Base-by-base conservation (phyloP, 176 grass and related monocot species). In the Carex myosuroides region DNA sequence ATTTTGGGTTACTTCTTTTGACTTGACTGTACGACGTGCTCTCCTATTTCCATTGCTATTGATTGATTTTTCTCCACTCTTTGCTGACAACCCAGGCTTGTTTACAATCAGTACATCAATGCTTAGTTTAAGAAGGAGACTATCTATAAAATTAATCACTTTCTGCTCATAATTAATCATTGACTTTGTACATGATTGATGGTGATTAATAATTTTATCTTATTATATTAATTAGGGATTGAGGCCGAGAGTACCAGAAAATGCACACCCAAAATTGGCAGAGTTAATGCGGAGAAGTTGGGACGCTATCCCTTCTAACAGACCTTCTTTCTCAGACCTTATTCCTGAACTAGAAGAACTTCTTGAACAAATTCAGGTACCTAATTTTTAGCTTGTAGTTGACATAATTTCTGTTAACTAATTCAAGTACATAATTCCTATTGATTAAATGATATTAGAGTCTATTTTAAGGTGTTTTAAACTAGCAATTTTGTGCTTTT, bases 241-340 rank as follows among this genome's bases (percentile, higher is more conserved):
- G 88, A 93, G 97, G 79, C 97, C 97, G 52, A 84, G 39, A 53
- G 82, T 88, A 39, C 93, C 93, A 7, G 90, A 95, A 39, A 88
- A 85, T 46, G 81, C 84, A 18, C 89, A 95, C 86, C 97, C 97
- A 71, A 90, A 86, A 64, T 84, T 99, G 74, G 69, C 85, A 65
- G 83, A 69, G n/a, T 78, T 92, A 86, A 91, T 92, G 87, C 69
- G 81, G 83, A 92, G 85, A 89, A 90, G 92, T 60, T 92, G 92
- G 92, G 85, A 94, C 39, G 17, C 85, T 16, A 70, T 46, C 87
- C 97, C 97, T 79, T 85, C 85, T n/a, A 82, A 80, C 42, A 90
- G 97, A 61, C 97, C 97, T 32, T 84, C 93, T 54, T 99, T 94
- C 84, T 79, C 83, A 24, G 88, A 88, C 37, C 90, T 92, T 39